Percentiles rank a stretch among this genome's conserved stretches.
Evolutionary conservation across 2,329 filamentous ascomycete genomes (phyloP).

Genomic region (Beauveria asiatica): DNA sequence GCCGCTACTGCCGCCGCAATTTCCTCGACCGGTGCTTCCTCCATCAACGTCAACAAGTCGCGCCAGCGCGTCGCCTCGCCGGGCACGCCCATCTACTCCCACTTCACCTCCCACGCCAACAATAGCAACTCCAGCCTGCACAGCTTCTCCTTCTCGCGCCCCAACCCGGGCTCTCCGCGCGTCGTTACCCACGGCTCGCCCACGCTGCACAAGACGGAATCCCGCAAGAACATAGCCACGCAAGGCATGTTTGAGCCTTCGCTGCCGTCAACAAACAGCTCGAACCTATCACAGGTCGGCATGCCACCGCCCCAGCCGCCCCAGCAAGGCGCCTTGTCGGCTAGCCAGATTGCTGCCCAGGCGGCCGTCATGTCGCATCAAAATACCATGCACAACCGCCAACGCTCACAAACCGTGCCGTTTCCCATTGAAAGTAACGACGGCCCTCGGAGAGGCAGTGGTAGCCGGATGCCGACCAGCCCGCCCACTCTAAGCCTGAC

Average conservation of each 20-base stretch:
- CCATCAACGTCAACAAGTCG: constrained; percentile 38
- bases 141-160: constrained; percentile 56
- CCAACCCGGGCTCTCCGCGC: constrained; percentile 27
- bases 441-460: constrained; percentile 33
- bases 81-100: constrained; percentile 39
- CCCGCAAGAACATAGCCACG: constrained; percentile 61
- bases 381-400: constrained; percentile 44
- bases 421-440: constrained; percentile 41
- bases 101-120: constrained; percentile 39
- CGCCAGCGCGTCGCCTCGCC: constrained; percentile 31
- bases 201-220: constrained; percentile 34
- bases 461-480: constrained; percentile 43
- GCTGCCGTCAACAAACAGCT: constrained; percentile 52
- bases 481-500: constrained; percentile 57
- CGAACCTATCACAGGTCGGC: constrained; percentile 44
- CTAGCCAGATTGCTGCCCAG: constrained; percentile 75
- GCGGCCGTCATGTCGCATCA: constrained; percentile 63
- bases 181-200: constrained; percentile 22
- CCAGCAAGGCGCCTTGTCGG: constrained; percentile 33
- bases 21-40: constrained; percentile 18
- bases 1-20: constrained; percentile 18
- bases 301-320: constrained; percentile 36
- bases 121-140: constrained; percentile 34
- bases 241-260: constrained; percentile 71
- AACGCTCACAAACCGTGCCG: constrained; percentile 67